These are phyloP conservation scores for Mycena indigotica DNA, from an alignment of 768 basidiomycete genomes.

Conservation along the genomic window DNA sequence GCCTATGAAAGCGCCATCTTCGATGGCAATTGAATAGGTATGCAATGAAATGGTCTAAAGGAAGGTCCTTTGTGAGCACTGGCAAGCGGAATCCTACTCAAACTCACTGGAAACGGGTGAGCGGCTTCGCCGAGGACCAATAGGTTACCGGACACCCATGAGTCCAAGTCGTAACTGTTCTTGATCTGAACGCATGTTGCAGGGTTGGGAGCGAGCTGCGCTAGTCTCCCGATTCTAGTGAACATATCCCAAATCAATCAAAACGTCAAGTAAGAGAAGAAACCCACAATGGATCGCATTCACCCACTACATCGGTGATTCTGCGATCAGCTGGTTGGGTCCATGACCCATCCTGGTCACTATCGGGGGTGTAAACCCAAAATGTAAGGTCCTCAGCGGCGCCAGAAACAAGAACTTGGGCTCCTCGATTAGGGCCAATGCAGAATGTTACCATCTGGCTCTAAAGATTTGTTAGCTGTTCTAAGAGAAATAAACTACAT, in stretches of 20 bases:
- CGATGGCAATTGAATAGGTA: slow-evolving; percentile 13
- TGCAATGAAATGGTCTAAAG: slow-evolving; percentile 9
- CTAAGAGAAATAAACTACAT: neutral
- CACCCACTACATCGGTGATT: neutral
- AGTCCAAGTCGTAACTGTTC: neutral
- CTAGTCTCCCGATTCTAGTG: neutral
- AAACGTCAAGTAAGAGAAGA: no score
- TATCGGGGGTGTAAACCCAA: slow-evolving; percentile 1
- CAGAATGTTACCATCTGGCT: slow-evolving; percentile 1
- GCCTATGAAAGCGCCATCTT: slow-evolving; percentile 17
- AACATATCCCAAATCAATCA: no score
- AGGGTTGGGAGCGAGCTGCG: neutral
- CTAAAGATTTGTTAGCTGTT: neutral
- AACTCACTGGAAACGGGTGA: neutral
- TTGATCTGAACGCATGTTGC: slow-evolving; percentile 1
- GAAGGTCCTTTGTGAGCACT: neutral
- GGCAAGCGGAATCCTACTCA: neutral
- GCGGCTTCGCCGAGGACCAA: neutral
- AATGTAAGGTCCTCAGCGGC: neutral
- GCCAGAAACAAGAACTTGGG: neutral
- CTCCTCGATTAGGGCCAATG: slow-evolving; percentile 8
- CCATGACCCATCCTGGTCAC: neutral
- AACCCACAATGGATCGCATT: neutral
- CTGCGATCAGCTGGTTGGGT: neutral
- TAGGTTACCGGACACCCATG: neutral